Base-by-base conservation (phyloP, 2,329 filamentous ascomycete genomes). In the Colletotrichum acutatum region DNA sequence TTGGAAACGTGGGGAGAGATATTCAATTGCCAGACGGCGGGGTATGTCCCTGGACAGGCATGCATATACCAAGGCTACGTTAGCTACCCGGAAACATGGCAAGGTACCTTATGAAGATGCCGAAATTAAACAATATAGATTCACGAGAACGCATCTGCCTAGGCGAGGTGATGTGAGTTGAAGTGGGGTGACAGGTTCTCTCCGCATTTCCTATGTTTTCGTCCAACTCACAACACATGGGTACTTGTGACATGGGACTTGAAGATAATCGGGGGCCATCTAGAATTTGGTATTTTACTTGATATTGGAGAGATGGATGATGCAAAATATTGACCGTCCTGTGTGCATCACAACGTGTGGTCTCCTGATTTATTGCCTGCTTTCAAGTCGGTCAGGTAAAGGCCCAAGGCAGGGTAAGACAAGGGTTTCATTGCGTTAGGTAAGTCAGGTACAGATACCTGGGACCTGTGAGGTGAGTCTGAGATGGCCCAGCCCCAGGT, bases 401-500 rank as follows among this genome's bases (percentile, higher is more conserved):
- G 42, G 5, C 34, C 12, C 42, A n/a, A 46, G 42, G 19, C 42
- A 46, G 16, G 42, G 42, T 7, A 46, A 16, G 3, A 16, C 42
- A 46, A 46, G 42, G 42, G 42, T 46, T 46, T 7, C 42, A 46
- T 46, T 46, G 42, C 42, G 42, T n/a, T 46, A 61, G 26, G 24
- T 37, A 37, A 37, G 34, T 37, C 34, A n/a, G 37, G 24, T 46
- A 60, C 12, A 6, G 58, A 46, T 37, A 26, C 24, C 14, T 46
- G 42, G 42, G 42, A 46, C 42, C 42, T 46, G 42, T 46, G 19
- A n/a, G 19, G 42, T 46, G 7, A n/a, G 19, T 46, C 19, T 46
- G 42, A 19, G 19, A 16, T 14, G 46, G 37, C 46, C 54, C 60
- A 34, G 62, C 49, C 68, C 68, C 46, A 62, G 57, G 67, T 66